These are phyloP conservation scores for Pyrenula massariospora DNA, from an alignment of 495 filamentous ascomycete genomes.

Conservation along the genomic window DNA sequence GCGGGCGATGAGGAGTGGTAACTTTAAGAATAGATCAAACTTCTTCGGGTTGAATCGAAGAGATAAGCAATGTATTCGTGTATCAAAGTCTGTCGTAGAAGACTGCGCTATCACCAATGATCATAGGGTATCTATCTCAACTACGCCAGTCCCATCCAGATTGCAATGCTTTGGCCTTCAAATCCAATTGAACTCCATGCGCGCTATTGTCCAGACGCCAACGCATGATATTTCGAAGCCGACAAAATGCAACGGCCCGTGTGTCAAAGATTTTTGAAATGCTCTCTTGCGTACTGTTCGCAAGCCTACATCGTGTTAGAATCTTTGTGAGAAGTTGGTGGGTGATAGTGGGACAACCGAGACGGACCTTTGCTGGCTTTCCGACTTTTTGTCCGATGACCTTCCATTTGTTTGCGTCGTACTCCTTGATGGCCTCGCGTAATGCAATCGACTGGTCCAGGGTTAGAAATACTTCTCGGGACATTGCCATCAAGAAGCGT, in stretches of 20 bases:
- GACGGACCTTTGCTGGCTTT: constrained; percentile 84
- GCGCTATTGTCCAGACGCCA: neutral
- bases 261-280: constrained; percentile 54
- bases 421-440: constrained; percentile 92
- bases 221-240: neutral
- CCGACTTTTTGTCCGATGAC: constrained; percentile 90
- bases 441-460: constrained; percentile 62
- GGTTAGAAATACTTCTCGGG: constrained; percentile 16
- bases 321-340: constrained; percentile 1
- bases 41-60: too few relatives aligned
- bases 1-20: neutral
- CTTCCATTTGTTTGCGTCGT: constrained; percentile 98
- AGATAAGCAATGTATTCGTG: neutral
- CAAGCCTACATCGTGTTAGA: constrained; percentile 53
- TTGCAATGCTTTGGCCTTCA: neutral
- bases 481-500: constrained; percentile 11
- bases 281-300: constrained; percentile 96
- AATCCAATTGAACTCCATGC: neutral
- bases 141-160: neutral
- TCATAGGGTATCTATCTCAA: neutral
- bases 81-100: neutral
- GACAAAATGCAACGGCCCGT: neutral
- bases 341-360: constrained; percentile 4
- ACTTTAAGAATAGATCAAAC: too few relatives aligned
- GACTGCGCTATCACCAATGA: neutral